Evolutionary conservation across 768 basidiomycete species (phyloP).

Genomic region (Suillus cothurnatus): DNA sequence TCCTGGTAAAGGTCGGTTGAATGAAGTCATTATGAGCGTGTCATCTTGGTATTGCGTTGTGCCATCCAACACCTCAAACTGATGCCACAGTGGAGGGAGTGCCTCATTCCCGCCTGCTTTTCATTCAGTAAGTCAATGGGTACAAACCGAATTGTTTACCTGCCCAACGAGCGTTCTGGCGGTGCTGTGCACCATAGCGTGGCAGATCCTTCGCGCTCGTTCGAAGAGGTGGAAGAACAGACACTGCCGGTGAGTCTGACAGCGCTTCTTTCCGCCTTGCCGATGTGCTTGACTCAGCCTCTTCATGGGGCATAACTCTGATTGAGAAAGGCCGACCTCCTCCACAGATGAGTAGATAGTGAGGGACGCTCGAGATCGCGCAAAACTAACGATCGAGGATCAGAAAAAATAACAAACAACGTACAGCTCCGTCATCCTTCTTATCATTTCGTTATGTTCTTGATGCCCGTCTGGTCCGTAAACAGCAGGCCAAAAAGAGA

Average conservation of each 20-base stretch:
- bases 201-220: neutral
- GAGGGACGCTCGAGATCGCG: neutral
- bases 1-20: neutral
- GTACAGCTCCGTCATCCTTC: too few species aligned
- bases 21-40: accelerated
- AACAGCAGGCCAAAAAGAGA: too few species aligned
- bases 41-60: neutral
- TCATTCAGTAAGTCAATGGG: neutral
- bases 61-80: neutral
- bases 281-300: neutral
- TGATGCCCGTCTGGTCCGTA: too few species aligned
- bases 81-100: neutral
- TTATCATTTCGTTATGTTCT: too few species aligned
- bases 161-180: neutral
- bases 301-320: neutral
- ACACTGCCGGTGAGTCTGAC: neutral
- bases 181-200: neutral
- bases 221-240: too few species aligned
- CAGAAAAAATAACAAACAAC: too few species aligned
- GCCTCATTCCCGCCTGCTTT: neutral
- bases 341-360: neutral
- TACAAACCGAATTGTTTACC: neutral
- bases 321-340: neutral
- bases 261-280: neutral
- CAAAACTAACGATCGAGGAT: neutral